Conservation (phyloP, 2,329 filamentous ascomycete genomes). For the Cladosporium sp. region DNA sequence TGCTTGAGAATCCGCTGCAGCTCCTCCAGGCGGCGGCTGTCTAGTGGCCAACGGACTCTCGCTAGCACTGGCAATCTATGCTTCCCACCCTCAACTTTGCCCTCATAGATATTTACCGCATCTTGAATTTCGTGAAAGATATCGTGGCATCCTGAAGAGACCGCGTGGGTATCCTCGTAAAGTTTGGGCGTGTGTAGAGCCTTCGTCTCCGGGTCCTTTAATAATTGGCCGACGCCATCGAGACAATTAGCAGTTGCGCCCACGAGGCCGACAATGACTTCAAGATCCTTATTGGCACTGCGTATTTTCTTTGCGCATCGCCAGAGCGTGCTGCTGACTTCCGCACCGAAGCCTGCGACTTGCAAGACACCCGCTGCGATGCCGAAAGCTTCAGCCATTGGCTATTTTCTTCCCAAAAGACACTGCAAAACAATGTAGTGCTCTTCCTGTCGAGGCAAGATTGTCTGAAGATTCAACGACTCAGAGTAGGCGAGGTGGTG, state of each 20-base stretch:
- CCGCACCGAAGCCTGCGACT: constrained; percentile 3
- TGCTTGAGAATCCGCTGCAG: background rate
- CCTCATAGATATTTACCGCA: background rate
- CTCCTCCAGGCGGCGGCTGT: background rate
- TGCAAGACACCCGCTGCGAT: background rate
- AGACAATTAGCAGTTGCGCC: background rate
- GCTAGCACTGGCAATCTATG: background rate
- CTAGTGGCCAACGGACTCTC: background rate
- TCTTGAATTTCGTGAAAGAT: constrained; percentile 3
- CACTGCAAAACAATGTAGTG: too few relatives aligned
- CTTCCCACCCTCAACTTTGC: background rate
- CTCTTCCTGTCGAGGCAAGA: too few relatives aligned
- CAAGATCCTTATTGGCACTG: background rate
- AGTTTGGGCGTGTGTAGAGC: constrained; percentile 6
- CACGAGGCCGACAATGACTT: background rate
- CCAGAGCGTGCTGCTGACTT: constrained; percentile 1
- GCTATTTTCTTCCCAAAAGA: too few relatives aligned
- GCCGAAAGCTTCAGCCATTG: constrained; percentile 5
- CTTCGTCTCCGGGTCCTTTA: background rate
- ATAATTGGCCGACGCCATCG: background rate
- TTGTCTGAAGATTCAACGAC: too few relatives aligned
- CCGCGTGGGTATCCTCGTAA: background rate
- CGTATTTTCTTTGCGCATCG: background rate
- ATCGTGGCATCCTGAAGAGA: constrained; percentile 2
- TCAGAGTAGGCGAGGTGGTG: too few relatives aligned